These are phyloP conservation scores for Fusarium albidum DNA, from an alignment of 2,329 filamentous ascomycete species.

Conservation along the genomic window DNA sequence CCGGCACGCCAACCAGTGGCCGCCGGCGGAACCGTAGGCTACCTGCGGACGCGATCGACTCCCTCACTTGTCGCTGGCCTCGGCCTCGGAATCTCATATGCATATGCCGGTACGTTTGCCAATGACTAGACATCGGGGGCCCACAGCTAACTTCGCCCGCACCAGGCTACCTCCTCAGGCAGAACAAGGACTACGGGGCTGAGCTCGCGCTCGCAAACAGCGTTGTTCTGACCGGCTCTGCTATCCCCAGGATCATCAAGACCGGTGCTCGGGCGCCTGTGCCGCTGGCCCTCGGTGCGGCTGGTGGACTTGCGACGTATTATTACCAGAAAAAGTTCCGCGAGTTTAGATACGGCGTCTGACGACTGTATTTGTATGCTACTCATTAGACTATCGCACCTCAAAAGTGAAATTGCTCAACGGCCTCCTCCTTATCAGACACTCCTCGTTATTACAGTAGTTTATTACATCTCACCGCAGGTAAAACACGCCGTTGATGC, in stretches of 20 bases:
- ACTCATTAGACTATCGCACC: too few relatives aligned
- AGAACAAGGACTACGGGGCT: conserved; percentile 52
- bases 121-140: rapidly evolving
- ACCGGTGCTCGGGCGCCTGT: conserved; percentile 48
- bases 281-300: conserved; percentile 45
- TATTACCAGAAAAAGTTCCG: conserved; percentile 54
- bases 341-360: conserved; percentile 51
- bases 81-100: conserved; percentile 37
- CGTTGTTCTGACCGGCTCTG: conserved; percentile 47
- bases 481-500: conserved; percentile 13
- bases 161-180: conserved; percentile 51
- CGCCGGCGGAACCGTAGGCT: conserved; percentile 38
- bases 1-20: conserved; percentile 25
- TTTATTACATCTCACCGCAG: conserved; percentile 21
- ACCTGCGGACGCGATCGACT: conserved; percentile 36
- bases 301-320: conserved; percentile 47
- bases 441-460: too few relatives aligned
- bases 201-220: conserved; percentile 53
- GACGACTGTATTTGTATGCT: not conserved
- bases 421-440: too few relatives aligned
- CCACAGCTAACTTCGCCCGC: not conserved
- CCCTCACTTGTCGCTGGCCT: conserved; percentile 39
- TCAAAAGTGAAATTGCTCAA: too few relatives aligned
- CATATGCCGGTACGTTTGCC: conserved; percentile 31
- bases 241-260: conserved; percentile 49